Conservation (phyloP, 2,329 filamentous ascomycete species). For the Knufia petricola region DNA sequence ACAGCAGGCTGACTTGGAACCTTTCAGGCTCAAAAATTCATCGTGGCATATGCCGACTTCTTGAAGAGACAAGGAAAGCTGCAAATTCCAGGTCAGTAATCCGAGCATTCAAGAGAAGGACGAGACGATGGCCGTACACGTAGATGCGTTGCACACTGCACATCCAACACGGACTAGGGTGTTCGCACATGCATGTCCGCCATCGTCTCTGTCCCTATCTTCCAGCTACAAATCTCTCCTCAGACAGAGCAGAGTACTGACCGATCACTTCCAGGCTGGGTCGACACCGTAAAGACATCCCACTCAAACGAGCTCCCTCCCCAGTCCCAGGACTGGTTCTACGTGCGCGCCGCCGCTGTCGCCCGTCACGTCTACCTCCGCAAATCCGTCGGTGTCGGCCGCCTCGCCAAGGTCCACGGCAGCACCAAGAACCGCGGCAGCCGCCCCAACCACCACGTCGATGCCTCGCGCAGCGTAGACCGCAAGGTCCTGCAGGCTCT, state of each 20-base stretch:
- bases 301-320: slow-evolving; percentile 94
- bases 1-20: slow-evolving; percentile 12
- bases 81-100: slow-evolving; percentile 54
- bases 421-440: slow-evolving; percentile 94
- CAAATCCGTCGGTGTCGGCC: slow-evolving; percentile 98
- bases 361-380: slow-evolving; percentile 98
- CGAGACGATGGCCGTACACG: slow-evolving; percentile 10
- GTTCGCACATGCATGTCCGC: slow-evolving; percentile 18
- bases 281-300: slow-evolving; percentile 98
- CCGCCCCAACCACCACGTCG: slow-evolving; percentile 85
- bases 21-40: slow-evolving; percentile 56
- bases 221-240: not conserved
- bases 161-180: too few species aligned
- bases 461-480: slow-evolving; percentile 90
- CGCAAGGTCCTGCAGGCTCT: slow-evolving; percentile 95
- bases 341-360: slow-evolving; percentile 81
- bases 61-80: slow-evolving; percentile 64
- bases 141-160: not conserved
- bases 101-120: slow-evolving; percentile 19
- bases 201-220: not conserved
- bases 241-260: slow-evolving; percentile 9
- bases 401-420: slow-evolving; percentile 92
- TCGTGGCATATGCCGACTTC: slow-evolving; percentile 57
- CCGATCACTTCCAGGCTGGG: slow-evolving; percentile 63
- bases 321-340: slow-evolving; percentile 95